Evolutionary conservation across 805 yeast species (phyloP), one percentile per base, ranked within the genome.

Genomic region (Saturnispora saitoi): DNA sequence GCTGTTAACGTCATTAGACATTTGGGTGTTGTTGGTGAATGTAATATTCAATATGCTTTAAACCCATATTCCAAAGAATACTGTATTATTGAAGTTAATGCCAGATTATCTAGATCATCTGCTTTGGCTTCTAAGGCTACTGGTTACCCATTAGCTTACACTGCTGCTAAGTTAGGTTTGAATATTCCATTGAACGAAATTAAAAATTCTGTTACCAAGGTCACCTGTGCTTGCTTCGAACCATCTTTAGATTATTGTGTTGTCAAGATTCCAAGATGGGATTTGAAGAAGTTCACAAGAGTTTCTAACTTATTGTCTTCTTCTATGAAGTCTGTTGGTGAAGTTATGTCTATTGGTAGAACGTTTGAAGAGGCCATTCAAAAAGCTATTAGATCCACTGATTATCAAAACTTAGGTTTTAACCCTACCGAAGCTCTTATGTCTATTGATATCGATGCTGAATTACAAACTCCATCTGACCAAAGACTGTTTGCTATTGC

Each of bases 91-190:
- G 99, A 91, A 71, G 99, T 91, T 54, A 91, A 91, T 65, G 99
- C 99, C 40, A 83, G 99, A 69, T 77, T 91, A 59, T 90, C 97
- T 38, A 82, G 99, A 64, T 93, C 98, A 29, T 90, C 97, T 32
- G 99, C 99, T 40, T 78, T 91, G 58, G 99, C 99, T 30, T 91
- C 98, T 34, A 91, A 91, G 71, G 99, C 99, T 42, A 91, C 99
- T 36, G 99, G 99, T 59, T 91, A 91, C 67, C 99, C 99, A 56
- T 80, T 91, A 61, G 99, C 99, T 50, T 91, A 91, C 70, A 93
- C 97, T 48, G 99, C 99, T 56, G 98, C 98, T 51, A 91, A 91
- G 74, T 85, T 91, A 58, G 99, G 93, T 47, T 76, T 91, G 51
- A 96, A 96, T 55, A 87, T 86, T 72, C 88, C 98, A 31, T 78